Evolutionary conservation across 345 rosid genomes (phyloP).

Genomic region (Melastoma malabathricum): DNA sequence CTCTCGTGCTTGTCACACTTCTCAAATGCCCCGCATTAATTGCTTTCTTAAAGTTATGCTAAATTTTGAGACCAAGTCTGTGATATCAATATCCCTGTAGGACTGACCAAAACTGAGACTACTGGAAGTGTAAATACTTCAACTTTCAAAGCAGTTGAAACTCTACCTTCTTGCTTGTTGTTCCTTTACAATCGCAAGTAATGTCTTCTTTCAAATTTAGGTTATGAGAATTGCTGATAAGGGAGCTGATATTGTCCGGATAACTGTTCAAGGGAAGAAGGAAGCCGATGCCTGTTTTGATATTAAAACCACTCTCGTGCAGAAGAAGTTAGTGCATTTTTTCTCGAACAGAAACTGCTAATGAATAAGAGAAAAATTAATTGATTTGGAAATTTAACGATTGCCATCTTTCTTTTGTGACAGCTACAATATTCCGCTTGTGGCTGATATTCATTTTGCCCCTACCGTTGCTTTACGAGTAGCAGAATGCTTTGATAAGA

Average conservation of each 20-base stretch:
- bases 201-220: conserved; percentile 16
- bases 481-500: conserved; percentile 94
- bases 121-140: background rate
- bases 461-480: conserved; percentile 83
- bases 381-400: background rate
- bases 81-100: no score
- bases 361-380: background rate
- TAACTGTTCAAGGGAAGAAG: conserved; percentile 97
- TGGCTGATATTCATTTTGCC: conserved; percentile 97
- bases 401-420: conserved; percentile 16
- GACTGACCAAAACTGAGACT: no score
- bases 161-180: background rate
- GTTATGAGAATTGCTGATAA: conserved; percentile 87
- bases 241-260: conserved; percentile 90
- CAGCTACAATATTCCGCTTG: conserved; percentile 93
- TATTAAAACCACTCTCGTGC: conserved; percentile 79
- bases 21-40: no score
- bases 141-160: background rate
- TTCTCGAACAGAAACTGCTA: background rate
- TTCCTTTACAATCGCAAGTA: background rate
- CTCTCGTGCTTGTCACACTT: no score
- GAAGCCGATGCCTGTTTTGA: conserved; percentile 98
- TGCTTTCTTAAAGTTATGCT: no score
- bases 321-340: conserved; percentile 50
- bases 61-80: no score